Evolutionary conservation across 768 basidiomycete genomes (phyloP), one percentile per base, ranked within the genome.

Genomic region (Lentinula aciculospora): DNA sequence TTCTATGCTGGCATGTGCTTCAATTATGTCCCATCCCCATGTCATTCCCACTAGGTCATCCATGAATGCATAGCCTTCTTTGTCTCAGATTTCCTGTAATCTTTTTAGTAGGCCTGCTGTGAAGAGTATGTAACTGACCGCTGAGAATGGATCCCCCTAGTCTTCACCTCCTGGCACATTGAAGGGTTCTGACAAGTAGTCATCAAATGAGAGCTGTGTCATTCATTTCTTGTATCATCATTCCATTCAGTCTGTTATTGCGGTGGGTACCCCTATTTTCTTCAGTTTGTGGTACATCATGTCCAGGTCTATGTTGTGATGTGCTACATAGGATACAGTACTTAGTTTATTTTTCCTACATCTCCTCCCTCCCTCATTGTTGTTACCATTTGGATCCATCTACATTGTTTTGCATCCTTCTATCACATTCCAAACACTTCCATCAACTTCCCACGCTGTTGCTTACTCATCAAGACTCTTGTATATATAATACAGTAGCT

Each of bases 141-240:
- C 58, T 1, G 68, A 70, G 3, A 66, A 28, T 1, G 69, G 64
- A 57, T 63, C 58, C 0, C 71, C 71, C 58, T 72, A 69, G 1
- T 60, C 65, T 1, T 69, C 56, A 0, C 70, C 67, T 21, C 61
- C 66, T 0, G 12, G 10, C 1, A 69, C 50, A 1, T 21, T 19
- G 15, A 66, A 62, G 36, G 56, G 0, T 58, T 47, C n/a, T n/a
- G n/a, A n/a, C n/a, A n/a, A n/a, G n/a, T n/a, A n/a, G n/a, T n/a
- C n/a, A n/a, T n/a, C n/a, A 44, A 74, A 72, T 0, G 42, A 23
- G 0, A 72, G 42, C 8, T 21, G 47, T 0, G 69, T 71, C n/a
- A 28, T 46, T 15, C 66, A 36, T 4, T 58, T 63, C 5, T 44
- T 48, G 23, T 71, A 61, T 15, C 60, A 56, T 0, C 61, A 23